Evolutionary conservation across 2,329 filamentous ascomycete species (phyloP), one percentile per base, ranked within the genome.

Genomic region (Fusarium buxicola): DNA sequence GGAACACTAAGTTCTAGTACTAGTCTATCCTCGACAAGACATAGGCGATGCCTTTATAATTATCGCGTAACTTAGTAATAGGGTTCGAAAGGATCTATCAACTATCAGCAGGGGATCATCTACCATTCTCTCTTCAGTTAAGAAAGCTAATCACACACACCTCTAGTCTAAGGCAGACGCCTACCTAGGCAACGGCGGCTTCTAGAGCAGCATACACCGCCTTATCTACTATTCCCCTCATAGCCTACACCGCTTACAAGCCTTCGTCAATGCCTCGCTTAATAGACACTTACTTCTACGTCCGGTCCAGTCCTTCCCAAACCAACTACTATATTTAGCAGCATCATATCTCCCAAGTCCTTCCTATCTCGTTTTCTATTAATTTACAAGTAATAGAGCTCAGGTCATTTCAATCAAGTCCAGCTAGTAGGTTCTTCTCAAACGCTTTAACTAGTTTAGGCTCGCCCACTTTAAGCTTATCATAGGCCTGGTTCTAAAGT

Each of bases 171-270:
- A 77, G 46, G 54, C 69, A 76, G 30, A 78, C 68, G 13, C 75
- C 73, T 7, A 70, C 69, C 77, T 74, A 80, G 13, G 76, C 70
- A 45, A 79, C 50, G 3, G 75, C 74, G 16, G 76, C 76, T 58
- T 76, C 59, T 1, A 75, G 74, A 5, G 69, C 55, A 12, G 63
- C 58, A 40, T 73, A 45, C 11, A 78, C 28, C 2, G 66, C 72
- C 9, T 63, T 66, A 31, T 65, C 52, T 0, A 75, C 56, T 6
- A 75, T 56, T 7, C 59, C 63, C 40, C 68, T 75, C 10, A 71
- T 55, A 0, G 62, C 47, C 7, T 70, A 49, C 13, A 75, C 36
- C 7, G 60, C 55, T 27, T 72, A 48, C 21, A 74, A 56, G n/a
- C 48, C 61, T 5, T 69, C 51, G 9, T 64, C 60, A 2, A 76